These are phyloP conservation scores for Spizellomyces punctatus DNA, from an alignment of 192 early-diverging fungal species.

Conservation along the genomic window DNA sequence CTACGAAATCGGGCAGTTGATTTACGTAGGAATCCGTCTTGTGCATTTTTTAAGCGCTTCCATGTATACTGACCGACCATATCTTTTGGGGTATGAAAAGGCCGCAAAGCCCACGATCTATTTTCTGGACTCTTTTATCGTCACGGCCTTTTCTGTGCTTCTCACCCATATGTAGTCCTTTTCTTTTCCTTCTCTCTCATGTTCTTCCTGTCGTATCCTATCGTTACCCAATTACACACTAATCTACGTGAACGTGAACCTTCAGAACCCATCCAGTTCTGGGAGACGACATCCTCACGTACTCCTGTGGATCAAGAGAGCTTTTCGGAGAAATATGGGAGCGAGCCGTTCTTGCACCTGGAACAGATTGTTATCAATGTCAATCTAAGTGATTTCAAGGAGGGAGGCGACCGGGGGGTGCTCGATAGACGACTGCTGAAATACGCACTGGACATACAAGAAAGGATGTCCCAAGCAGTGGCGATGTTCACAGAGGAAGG, in stretches of 20 bases:
- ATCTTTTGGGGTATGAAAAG: neutral
- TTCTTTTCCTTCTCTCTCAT: constrained; percentile 56
- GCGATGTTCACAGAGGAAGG: constrained; percentile 14
- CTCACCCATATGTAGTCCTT: constrained; percentile 59
- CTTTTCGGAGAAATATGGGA: constrained; percentile 30
- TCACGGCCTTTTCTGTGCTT: constrained; percentile 67
- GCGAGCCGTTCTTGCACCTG: constrained; percentile 30
- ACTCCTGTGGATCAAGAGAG: constrained; percentile 32
- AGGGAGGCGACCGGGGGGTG: constrained; percentile 5
- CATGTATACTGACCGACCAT: no score
- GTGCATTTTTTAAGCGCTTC: no score
- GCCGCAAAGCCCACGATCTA: neutral
- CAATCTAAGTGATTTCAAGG: neutral
- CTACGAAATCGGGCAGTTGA: no score
- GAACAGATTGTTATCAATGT: constrained; percentile 46
- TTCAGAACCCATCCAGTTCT: constrained; percentile 35
- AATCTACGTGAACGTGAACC: constrained; percentile 9
- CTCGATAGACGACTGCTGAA: constrained; percentile 13
- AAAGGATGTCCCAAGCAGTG: constrained; percentile 23
- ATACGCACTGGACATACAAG: constrained; percentile 38
- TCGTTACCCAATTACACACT: constrained; percentile 40
- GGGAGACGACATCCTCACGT: constrained; percentile 45
- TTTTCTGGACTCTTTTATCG: constrained; percentile 52
- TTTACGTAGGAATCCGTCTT: no score
- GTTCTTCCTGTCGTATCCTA: constrained; percentile 59